These are phyloP conservation scores for Grammothele lineata DNA, from an alignment of 768 basidiomycete species.

Conservation along the genomic window DNA sequence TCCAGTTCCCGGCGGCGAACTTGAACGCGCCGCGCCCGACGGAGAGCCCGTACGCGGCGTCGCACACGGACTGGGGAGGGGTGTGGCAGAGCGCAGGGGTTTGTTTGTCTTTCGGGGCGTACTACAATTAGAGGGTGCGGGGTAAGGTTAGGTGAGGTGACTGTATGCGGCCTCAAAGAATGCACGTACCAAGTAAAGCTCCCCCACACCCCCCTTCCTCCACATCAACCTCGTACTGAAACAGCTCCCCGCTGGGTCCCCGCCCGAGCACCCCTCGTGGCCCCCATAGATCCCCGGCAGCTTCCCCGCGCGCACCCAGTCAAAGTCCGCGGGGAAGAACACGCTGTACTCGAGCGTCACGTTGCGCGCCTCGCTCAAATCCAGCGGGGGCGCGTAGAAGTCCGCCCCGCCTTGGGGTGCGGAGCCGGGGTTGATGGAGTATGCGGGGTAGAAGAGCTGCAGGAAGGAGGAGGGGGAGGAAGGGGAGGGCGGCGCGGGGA, in stretches of 20 bases:
- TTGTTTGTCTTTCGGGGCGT: slow-evolving; percentile 72
- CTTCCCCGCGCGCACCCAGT: slow-evolving; percentile 82
- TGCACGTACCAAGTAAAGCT: slow-evolving; percentile 64
- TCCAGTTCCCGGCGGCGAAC: slow-evolving; percentile 65
- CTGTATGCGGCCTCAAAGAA: no score
- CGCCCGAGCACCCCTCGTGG: slow-evolving; percentile 65
- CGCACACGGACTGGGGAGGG: slow-evolving; percentile 55
- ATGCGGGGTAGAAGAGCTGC: slow-evolving; percentile 63
- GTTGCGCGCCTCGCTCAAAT: slow-evolving; percentile 42
- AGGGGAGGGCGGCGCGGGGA: slow-evolving; percentile 15
- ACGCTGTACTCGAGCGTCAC: slow-evolving; percentile 67
- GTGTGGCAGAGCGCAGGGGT: slow-evolving; percentile 53
- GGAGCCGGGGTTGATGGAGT: slow-evolving; percentile 64
- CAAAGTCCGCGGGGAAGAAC: slow-evolving; percentile 71
- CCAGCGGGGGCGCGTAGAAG: slow-evolving; percentile 52
- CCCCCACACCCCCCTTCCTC: slow-evolving; percentile 62
- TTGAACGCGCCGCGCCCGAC: slow-evolving; percentile 69
- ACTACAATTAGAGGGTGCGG: slow-evolving; percentile 36
- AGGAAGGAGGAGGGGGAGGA: slow-evolving; percentile 38
- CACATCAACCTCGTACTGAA: slow-evolving; percentile 89
- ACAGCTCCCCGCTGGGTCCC: slow-evolving; percentile 64
- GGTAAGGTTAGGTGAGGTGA: no score
- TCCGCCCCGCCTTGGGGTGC: slow-evolving; percentile 68
- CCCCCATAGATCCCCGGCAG: slow-evolving; percentile 80
- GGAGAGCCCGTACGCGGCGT: slow-evolving; percentile 65